Base-by-base conservation (phyloP, 805 yeast species). In the Wickerhamiella azymoides region DNA sequence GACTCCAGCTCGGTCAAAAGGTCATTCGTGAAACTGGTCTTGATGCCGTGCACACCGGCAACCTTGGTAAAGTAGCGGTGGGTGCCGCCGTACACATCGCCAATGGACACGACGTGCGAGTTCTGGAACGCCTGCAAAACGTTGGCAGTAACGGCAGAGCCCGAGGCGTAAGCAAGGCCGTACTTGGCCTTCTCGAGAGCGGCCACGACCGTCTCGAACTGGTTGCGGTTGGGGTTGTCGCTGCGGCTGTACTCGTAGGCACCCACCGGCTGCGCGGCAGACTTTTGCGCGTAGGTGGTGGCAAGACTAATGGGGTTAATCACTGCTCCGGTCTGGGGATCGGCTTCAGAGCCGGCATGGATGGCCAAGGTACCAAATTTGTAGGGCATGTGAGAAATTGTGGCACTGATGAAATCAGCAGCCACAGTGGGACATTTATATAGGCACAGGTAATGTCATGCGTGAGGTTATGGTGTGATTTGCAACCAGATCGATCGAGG, bases 61-160 rank as follows among this genome's bases (percentile, higher is more conserved):
- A 84, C 94, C 62, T 80, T 74, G 60, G 94, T 79, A 71, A 84
- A 84, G 65, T 84, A 84, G 64, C 94, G 72, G 69, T 84, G 92
- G 48, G 94, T 84, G 56, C 94, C 94, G 51, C 94, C 94, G 64
- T 84, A 84, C 40, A 84, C 94, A 57, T 84, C 94, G 55, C 83
- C 86, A 57, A 83, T 77, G 40, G 85, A 77, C 42, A 84, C 69
- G 36, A 81, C 80, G 59, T 84, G 92, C 36, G 83, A 70, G 51
- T 74, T 72, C 38, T 82, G 78, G 56, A 84, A 67, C 27, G 81
- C 72, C 64, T 84, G 94, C 57, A 83, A 66, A 38, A 84, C 69
- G 54, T 79, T 72, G 21, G 92, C 84, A 38, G 93, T 83, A 50
- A 84, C 72, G 42, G 94, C 93, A 43, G 86, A 79, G 44, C 94